Base-by-base conservation (phyloP, 2,329 filamentous ascomycete species). In the Ilyonectria sp. region DNA sequence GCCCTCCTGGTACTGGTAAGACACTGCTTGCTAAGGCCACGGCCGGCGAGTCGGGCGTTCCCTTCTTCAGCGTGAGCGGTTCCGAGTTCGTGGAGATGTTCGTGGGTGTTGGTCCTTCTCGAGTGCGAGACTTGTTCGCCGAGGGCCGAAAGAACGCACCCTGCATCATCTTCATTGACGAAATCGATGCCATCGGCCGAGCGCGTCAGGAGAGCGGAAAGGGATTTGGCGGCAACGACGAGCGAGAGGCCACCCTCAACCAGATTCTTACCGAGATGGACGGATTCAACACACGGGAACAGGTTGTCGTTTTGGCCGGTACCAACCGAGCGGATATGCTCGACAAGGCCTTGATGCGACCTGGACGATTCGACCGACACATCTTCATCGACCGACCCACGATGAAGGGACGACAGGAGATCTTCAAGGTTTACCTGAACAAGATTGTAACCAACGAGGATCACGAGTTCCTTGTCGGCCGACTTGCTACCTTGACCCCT, bases 61-160 rank as follows among this genome's bases (percentile, higher is more conserved):
- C 96, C 0, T 99, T 99, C 87, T 99, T 95, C 88, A 97, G 94
- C 77, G 96, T 99, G 75, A 98, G 94, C 81, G 96, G 96, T 79
- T 99, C 96, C 55, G 96, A 99, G 80, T 99, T 99, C 79, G 95
- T 99, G 35, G 96, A 99, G 84, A 99, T 99, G 95, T 99, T 99
- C 79, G 96, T 99, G 58, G 96, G 96, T 89, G 96, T 99, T 67
- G 96, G 96, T 82, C 94, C 96, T 21, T 98, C 95, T 33, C 90
- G 96, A 82, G 96, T 99, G 57, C 91, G 96, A 75, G 96, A 99
- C 81, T 85, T 99, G 59, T 99, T 99, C 77, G 91, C 94, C 64
- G 97, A 94, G 75, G 96, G 96, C 19, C 91, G 96, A 65, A 98
- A 98, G 86, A 97, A 94, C 82, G 93, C 96, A 0, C 96, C 96